Percentiles rank a stretch among this genome's conserved stretches.
These are phyloP conservation scores for Rhipidocladum racemiflorum DNA, from an alignment of 176 grass and related monocot genomes.

Conservation along the genomic window DNA sequence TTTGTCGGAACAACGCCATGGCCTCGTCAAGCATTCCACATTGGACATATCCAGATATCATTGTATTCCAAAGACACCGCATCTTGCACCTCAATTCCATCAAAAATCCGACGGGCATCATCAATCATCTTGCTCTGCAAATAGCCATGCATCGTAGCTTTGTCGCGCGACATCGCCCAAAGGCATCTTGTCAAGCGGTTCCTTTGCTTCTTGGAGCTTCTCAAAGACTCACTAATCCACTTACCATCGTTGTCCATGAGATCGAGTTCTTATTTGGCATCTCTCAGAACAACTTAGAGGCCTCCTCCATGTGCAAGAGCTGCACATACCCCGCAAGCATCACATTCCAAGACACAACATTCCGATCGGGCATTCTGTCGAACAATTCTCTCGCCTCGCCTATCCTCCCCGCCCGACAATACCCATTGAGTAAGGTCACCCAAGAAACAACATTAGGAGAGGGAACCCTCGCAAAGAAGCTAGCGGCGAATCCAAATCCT, in stretches of 20 bases:
- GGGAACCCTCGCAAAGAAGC: slow-evolving; percentile 43
- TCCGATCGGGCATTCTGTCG: slow-evolving; percentile 50
- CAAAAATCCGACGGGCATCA: slow-evolving; percentile 45
- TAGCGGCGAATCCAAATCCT: slow-evolving; percentile 28
- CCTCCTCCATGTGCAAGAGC: slow-evolving; percentile 23
- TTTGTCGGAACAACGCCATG: slow-evolving; percentile 39
- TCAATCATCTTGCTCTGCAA: slow-evolving; percentile 36
- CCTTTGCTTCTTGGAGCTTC: slow-evolving; percentile 51
- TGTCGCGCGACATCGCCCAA: slow-evolving; percentile 38
- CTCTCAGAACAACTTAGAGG: slow-evolving; percentile 37
- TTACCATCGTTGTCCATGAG: slow-evolving; percentile 59
- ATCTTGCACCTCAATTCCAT: slow-evolving; percentile 42
- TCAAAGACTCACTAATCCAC: slow-evolving; percentile 37
- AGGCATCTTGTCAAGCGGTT: slow-evolving; percentile 49
- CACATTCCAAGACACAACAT: slow-evolving; percentile 49
- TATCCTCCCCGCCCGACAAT: slow-evolving; percentile 40
- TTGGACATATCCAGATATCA: slow-evolving; percentile 55
- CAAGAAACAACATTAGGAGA: slow-evolving; percentile 55
- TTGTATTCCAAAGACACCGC: slow-evolving; percentile 61
- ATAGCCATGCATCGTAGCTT: slow-evolving; percentile 67
- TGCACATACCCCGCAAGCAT: slow-evolving; percentile 57
- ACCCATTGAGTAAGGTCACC: slow-evolving; percentile 58
- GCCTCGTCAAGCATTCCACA: slow-evolving; percentile 55
- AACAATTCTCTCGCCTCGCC: slow-evolving; percentile 43
- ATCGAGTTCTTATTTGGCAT: slow-evolving; percentile 50